Evolutionary conservation across 495 filamentous ascomycete genomes (phyloP), one percentile per base, ranked within the genome.

Genomic region (Talaromyces adpressus): DNA sequence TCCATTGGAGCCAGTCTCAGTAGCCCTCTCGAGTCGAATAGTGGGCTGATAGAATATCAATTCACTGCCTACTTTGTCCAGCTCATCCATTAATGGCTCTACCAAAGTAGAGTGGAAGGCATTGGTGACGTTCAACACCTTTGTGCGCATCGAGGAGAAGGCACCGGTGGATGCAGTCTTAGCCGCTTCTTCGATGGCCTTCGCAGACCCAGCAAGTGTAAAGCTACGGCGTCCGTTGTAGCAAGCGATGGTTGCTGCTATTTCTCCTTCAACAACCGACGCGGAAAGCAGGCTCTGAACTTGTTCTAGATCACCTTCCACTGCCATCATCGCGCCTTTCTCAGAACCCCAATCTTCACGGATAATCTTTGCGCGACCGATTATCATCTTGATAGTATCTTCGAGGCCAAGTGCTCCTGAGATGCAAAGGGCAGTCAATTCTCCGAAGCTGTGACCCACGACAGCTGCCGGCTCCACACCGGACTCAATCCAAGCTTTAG

Each of bases 81-180:
- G 62, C 0, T 59, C 47, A 1, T 61, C 45, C 2, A 77, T 57
- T 5, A 85, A 63, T 2, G 70, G 61, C 6, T 85, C 81, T 0
- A 77, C 74, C 1, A 84, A 67, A 0, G 62, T 61, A 1, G 80
- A 84, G 65, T 85, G 79, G 65, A 82, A 84, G 1, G 73, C 81
- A 65, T 84, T 70, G 0, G 79, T 77, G 18, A 78, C 76, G 53
- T 74, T 76, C 12, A 83, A 64, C 45, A 67, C 71, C 67, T 77
- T 79, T 41, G 57, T 61, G 61, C 65, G 72, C 6, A 77, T 62
- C 14, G 62, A 54, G 4, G 67, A 36, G 20, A 39, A 53, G 22
- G 5, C n/a, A 20, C n/a, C 11, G 32, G 22, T 6, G 63, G 6
- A 6, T 23, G 59, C 23, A 27, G 58, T 30, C 7, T 74, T 47